Conservation (phyloP, 306 rosid species). For the Lathyrus aphaca region DNA sequence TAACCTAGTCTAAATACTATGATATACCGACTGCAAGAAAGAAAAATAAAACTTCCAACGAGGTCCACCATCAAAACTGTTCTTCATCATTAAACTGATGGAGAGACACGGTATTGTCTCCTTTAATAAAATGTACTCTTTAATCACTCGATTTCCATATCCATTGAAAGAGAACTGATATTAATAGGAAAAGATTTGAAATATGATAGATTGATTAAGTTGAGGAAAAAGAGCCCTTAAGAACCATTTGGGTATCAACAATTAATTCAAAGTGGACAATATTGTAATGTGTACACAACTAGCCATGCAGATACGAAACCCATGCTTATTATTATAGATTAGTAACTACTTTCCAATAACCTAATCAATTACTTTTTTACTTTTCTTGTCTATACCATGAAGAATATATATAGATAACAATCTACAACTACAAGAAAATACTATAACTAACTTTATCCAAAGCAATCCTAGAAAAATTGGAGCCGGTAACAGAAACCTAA, state of each 20-base stretch:
- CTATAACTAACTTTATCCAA: neutral
- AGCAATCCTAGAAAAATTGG: neutral
- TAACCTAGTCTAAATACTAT: constrained; percentile 7
- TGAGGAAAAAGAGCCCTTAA: neutral
- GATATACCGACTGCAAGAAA: neutral
- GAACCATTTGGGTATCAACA: constrained; percentile 3
- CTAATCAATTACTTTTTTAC: neutral
- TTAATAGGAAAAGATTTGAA: neutral
- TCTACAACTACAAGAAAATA: neutral
- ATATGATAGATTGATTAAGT: neutral
- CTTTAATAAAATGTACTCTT: neutral
- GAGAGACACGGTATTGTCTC: constrained; percentile 1
- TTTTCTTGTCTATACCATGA: constrained; percentile 6
- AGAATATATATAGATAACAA: constrained; percentile 11
- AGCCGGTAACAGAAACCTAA: constrained; percentile 2
- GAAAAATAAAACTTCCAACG: neutral
- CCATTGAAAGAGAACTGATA: neutral
- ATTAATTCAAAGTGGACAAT: constrained; percentile 7
- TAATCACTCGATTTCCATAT: neutral
- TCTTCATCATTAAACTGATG: neutral
- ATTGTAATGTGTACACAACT: neutral
- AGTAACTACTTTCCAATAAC: constrained; percentile 6
- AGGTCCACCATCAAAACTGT: neutral
- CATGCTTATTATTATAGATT: neutral
- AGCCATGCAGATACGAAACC: constrained; percentile 21